These are phyloP conservation scores for Carnegiea gigantea DNA, from an alignment of 179 eudicot genomes.

Conservation along the genomic window DNA sequence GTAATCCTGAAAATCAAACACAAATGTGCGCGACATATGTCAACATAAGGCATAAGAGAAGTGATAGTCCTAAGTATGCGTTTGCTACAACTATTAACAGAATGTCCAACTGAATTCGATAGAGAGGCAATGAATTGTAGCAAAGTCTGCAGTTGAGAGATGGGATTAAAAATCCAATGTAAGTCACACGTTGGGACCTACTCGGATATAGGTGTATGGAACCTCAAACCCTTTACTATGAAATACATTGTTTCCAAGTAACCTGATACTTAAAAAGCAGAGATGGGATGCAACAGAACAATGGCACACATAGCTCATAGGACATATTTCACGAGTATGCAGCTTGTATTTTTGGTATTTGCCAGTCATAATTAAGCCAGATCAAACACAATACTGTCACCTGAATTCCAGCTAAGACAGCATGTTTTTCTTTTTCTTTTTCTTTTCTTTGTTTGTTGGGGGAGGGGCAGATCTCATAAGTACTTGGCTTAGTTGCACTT, in stretches of 20 bases:
- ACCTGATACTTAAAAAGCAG: neutral
- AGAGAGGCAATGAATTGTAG: neutral
- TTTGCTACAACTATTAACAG: neutral
- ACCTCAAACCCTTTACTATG: neutral
- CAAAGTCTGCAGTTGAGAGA: neutral
- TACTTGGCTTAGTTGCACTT: too few species aligned
- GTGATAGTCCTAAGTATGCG: neutral
- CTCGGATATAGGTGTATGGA: neutral
- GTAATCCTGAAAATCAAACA: conserved; percentile 54
- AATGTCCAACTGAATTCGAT: neutral
- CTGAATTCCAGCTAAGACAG: too few species aligned
- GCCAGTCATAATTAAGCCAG: neutral
- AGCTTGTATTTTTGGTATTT: neutral
- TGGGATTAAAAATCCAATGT: neutral
- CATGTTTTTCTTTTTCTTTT: too few species aligned
- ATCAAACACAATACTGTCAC: neutral
- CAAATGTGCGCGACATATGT: neutral
- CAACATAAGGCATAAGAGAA: neutral
- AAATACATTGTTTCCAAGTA: neutral
- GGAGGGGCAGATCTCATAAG: too few species aligned
- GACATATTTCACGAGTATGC: neutral
- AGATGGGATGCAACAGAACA: neutral
- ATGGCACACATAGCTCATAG: neutral
- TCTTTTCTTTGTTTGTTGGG: too few species aligned
- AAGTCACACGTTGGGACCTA: neutral